A percentile compares a stretch with the other conserved stretches of the same genome.
Evolutionary conservation across 805 yeast species (phyloP).

Genomic region (Starmerella floricola): DNA sequence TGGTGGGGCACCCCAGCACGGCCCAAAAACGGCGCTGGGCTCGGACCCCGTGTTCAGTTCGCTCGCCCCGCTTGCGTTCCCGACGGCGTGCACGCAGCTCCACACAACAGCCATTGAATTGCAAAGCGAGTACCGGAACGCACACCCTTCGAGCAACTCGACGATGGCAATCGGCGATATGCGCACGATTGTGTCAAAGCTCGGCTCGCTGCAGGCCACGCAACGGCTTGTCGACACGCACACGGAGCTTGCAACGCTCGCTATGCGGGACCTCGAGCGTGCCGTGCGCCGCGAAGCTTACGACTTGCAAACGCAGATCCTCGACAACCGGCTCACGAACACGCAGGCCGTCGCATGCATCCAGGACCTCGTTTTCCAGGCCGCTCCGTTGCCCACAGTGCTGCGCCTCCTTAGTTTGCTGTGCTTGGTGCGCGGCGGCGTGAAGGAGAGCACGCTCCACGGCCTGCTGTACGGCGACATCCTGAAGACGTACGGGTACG

Average conservation of each 20-base stretch:
- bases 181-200: conserved; percentile 54
- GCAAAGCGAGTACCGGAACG: conserved; percentile 49
- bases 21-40: conserved; percentile 8
- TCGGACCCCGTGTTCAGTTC: conserved; percentile 23
- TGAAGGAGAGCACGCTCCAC: conserved; percentile 48
- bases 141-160: conserved; percentile 32
- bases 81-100: conserved; percentile 60
- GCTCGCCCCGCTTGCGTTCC: conserved; percentile 60
- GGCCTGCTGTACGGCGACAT: conserved; percentile 34
- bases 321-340: conserved; percentile 40
- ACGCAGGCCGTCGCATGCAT: conserved; percentile 33
- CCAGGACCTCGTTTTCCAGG: conserved; percentile 40
- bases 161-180: conserved; percentile 46
- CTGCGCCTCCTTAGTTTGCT: conserved; percentile 46
- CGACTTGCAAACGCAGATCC: conserved; percentile 44
- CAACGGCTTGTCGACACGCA: conserved; percentile 63
- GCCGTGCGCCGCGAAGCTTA: conserved; percentile 24
- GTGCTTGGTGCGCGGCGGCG: conserved; percentile 54
- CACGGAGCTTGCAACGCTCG: conserved; percentile 57
- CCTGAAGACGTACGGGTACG: conserved; percentile 53
- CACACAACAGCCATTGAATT: conserved; percentile 59
- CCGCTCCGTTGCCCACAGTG: conserved; percentile 34
- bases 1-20: conserved; percentile 24
- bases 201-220: conserved; percentile 52
- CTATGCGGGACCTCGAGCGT: conserved; percentile 38